Percentiles rank a stretch among this genome's conserved stretches.
Conservation (phyloP, 164 flowering plant genomes). For the Tinospora cordifolia region DNA sequence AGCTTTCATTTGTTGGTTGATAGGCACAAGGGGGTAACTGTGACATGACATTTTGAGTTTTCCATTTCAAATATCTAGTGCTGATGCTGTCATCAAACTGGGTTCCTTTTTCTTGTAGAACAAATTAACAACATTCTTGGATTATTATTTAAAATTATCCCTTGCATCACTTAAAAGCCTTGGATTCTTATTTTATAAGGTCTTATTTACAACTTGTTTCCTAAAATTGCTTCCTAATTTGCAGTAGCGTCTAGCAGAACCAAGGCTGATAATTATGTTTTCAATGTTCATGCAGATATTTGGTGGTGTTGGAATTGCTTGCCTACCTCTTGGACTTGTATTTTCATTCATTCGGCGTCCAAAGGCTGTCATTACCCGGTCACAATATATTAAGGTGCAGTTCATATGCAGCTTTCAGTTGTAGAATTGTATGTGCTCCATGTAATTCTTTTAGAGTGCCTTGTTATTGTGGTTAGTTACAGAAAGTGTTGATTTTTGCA, state of each 20-base stretch:
- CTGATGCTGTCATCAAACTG: too few species aligned
- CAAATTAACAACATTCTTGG: too few species aligned
- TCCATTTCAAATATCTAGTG: too few species aligned
- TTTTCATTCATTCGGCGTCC: conserved; percentile 87
- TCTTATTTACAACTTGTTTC: not conserved
- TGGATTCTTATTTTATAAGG: not conserved
- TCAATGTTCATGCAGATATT: conserved; percentile 45
- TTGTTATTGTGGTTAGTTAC: conserved; percentile 5
- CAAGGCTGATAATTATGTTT: not conserved
- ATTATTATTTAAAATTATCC: too few species aligned
- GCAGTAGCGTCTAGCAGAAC: not conserved
- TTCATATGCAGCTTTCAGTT: not conserved
- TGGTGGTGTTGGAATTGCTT: conserved; percentile 96
- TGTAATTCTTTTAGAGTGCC: not conserved
- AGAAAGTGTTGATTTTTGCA: conserved; percentile 14
- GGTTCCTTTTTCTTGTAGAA: too few species aligned
- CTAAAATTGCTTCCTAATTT: not conserved
- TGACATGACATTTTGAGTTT: too few species aligned
- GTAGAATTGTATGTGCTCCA: not conserved
- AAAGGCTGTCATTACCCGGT: conserved; percentile 93
- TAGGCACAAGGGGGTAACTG: too few species aligned
- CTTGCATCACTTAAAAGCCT: too few species aligned
- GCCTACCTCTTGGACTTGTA: conserved; percentile 85
- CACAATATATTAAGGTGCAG: conserved; percentile 94
- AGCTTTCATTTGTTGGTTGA: too few species aligned